phyloP scores from a whole-genome alignment of 441 rosid species.

The Eruca vesicaria region DNA sequence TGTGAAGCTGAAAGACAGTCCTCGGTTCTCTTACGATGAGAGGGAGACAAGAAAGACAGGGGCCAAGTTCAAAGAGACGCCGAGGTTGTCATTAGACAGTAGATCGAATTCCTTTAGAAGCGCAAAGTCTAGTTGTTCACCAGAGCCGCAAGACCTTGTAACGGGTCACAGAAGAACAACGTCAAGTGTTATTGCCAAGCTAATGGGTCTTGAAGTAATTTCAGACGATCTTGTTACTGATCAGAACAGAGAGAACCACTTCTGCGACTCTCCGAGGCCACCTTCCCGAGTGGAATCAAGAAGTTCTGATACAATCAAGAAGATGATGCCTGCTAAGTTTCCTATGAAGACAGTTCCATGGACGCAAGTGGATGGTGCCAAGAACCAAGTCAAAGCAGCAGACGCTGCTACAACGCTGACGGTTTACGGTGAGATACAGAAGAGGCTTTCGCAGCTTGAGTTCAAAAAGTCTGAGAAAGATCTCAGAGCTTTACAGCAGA shows the following conservation, averaged over 20 bases:
- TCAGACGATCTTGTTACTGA: conserved; percentile 43
- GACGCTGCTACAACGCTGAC: conserved; percentile 47
- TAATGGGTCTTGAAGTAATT: conserved; percentile 85
- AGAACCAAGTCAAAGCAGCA: conserved; percentile 41
- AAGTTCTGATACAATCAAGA: conserved; percentile 47
- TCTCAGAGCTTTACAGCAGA: conserved; percentile 86
- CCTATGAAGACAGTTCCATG: conserved; percentile 72
- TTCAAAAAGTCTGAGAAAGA: conserved; percentile 82
- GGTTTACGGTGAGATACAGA: conserved; percentile 84
- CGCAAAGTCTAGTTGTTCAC: conserved; percentile 38
- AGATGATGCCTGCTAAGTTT: conserved; percentile 47
- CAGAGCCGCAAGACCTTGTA: conserved; percentile 52
- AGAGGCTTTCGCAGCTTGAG: conserved; percentile 72
- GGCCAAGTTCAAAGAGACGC: conserved; percentile 72
- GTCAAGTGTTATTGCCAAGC: conserved; percentile 77
- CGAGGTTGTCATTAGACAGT: conserved; percentile 92
- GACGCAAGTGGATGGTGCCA: conserved; percentile 59
- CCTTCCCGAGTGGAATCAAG: conserved; percentile 39
- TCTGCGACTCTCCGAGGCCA: conserved; percentile 55
- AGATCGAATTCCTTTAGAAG: conserved; percentile 55
- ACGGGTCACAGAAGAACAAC: conserved; percentile 49
- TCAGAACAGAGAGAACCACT: conserved; percentile 40
- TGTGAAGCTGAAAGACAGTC: conserved; percentile 52
- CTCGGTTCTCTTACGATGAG: conserved; percentile 89
- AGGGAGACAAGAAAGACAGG: conserved; percentile 60